Evolutionary conservation across 305 asterid species (phyloP), one percentile per base, ranked within the genome.

Genomic region (Fraxinus platypoda): DNA sequence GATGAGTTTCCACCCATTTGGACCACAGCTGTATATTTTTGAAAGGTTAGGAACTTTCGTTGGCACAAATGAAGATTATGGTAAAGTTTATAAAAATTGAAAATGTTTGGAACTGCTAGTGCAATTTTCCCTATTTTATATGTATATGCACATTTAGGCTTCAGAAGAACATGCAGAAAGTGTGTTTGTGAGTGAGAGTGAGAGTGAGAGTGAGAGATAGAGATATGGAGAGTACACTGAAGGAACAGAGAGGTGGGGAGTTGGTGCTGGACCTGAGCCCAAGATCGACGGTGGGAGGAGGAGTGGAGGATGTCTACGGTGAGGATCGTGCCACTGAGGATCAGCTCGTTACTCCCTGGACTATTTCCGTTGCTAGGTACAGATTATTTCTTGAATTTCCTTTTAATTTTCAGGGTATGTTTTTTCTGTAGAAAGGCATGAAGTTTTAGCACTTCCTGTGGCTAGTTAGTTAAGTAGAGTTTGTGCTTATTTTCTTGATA

Each of bases 271-370:
- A 94, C 84, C 30, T 93, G 90, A 90, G 94, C 81, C 97, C 95
- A 2, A 87, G 94, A 86, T 85, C 90, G 68, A 90, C 97, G 31
- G 94, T 91, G 0, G 98, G 88, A 0, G 97, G 97, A 6, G 98
- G 97, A 70, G 98, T 94, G 8, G 95, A 90, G 68, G 97, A 94
- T 71, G 91, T 90, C 34, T 94, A 94, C 90, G 93, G 96, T 41
- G 96, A 95, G 81, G 98, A 94, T 89, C 90, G 91, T 71, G 97
- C 98, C 83, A 88, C 88, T 1, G 95, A 94, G 83, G 97, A 90
- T 83, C 94, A 91, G 70, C 91, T 92, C 23, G 88, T 92, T 75
- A 94, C 97, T 17, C 97, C 97, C 19, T 94, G 98, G 98, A 83
- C 89, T 64, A 33, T 81, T 77, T 90, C 93, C 37, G 91, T 94